These are phyloP conservation scores for Yarrowia sp. DNA, from an alignment of 805 yeast genomes.

Conservation along the genomic window DNA sequence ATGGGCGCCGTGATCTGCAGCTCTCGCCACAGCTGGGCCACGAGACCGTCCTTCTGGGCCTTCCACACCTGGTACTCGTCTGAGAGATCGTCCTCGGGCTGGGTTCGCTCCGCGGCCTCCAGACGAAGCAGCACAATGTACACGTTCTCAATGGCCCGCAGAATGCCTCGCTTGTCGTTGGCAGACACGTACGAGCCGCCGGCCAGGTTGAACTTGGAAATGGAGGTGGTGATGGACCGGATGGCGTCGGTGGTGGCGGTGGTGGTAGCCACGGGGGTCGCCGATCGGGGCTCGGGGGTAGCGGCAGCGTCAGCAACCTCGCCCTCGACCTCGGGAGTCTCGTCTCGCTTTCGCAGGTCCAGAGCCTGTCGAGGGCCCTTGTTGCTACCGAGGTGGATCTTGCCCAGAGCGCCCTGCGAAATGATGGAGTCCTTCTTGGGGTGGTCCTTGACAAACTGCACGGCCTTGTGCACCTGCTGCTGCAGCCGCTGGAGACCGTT, in stretches of 20 bases:
- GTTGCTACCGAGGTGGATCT: conserved; percentile 72
- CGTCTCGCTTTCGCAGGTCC: conserved; percentile 52
- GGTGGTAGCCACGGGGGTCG: conserved; percentile 18
- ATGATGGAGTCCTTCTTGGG: conserved; percentile 71
- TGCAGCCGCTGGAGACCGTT: conserved; percentile 96
- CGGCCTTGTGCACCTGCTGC: conserved; percentile 96
- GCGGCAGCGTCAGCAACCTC: conserved; percentile 4
- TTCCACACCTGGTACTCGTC: conserved; percentile 49
- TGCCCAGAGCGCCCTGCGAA: conserved; percentile 88
- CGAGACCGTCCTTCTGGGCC: conserved; percentile 45
- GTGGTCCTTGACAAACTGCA: conserved; percentile 87
- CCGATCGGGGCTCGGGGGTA: conserved; percentile 19
- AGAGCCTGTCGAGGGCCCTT: conserved; percentile 89
- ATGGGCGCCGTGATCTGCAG: conserved; percentile 70
- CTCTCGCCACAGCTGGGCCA: conserved; percentile 71
- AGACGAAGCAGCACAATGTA: conserved; percentile 77
- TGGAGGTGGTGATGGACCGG: conserved; percentile 49
- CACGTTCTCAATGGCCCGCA: conserved; percentile 77
- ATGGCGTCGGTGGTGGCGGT: conserved; percentile 36
- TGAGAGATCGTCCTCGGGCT: conserved; percentile 51
- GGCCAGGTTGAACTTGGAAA: conserved; percentile 42
- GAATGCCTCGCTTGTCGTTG: conserved; percentile 55
- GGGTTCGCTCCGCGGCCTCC: conserved; percentile 75
- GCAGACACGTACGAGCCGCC: conserved; percentile 42
- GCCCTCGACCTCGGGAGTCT: conserved; percentile 43